These are phyloP conservation scores for Hyphopichia homilentoma DNA, from an alignment of 805 yeast species.

Conservation along the genomic window DNA sequence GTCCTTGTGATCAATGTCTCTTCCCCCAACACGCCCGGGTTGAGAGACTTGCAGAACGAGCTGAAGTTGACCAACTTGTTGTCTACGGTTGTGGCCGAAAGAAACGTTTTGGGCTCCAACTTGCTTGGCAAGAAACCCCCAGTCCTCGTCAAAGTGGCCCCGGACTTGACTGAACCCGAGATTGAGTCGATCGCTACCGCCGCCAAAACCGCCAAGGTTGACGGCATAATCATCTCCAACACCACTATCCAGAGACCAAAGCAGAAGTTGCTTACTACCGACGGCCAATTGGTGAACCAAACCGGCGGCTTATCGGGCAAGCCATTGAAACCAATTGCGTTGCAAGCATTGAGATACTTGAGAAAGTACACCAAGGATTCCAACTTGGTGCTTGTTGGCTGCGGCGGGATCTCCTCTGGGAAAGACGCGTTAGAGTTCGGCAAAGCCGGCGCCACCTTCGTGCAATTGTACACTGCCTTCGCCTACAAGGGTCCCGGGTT, in stretches of 20 bases:
- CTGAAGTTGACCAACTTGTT: conserved; percentile 66
- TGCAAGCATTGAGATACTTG: conserved; percentile 66
- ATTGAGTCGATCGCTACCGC: conserved; percentile 78
- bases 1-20: conserved; percentile 88
- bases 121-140: conserved; percentile 60
- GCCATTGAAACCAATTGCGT: conserved; percentile 78
- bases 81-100: conserved; percentile 60
- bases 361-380: conserved; percentile 75
- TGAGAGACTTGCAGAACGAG: conserved; percentile 81
- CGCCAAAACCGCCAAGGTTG: conserved; percentile 72
- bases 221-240: conserved; percentile 90
- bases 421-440: conserved; percentile 89
- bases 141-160: conserved; percentile 86
- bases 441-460: conserved; percentile 88
- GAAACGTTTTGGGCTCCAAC: conserved; percentile 48
- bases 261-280: conserved; percentile 47
- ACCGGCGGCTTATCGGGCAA: conserved; percentile 91
- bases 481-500: conserved; percentile 93
- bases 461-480: conserved; percentile 83
- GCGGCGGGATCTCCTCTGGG: conserved; percentile 91
- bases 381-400: conserved; percentile 76
- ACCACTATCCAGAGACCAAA: conserved; percentile 85
- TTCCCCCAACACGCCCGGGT: conserved; percentile 94
- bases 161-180: conserved; percentile 81
- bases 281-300: conserved; percentile 43